phyloP scores from a whole-genome alignment of 2,329 filamentous ascomycete species.

The Aspergillus terreus region DNA sequence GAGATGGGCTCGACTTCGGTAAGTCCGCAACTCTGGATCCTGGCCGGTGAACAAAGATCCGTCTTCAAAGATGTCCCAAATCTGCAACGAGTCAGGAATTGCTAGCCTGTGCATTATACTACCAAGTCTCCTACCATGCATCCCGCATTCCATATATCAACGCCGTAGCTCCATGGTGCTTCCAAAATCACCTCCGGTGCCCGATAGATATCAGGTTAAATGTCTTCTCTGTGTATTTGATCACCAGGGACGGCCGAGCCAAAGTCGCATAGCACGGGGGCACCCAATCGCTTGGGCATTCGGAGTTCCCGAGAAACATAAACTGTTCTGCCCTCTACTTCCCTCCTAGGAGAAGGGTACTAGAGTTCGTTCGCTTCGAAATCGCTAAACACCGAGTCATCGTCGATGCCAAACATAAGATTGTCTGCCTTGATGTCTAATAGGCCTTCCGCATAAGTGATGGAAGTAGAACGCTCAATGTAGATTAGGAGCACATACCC shows the following conservation, averaged over 20 bases:
- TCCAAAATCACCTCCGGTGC: conserved; percentile 47
- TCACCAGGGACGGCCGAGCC: conserved; percentile 43
- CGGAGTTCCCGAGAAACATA: conserved; percentile 42
- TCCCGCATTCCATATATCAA: conserved; percentile 54
- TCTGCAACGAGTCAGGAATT: conserved; percentile 26
- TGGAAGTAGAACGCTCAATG: conserved; percentile 2
- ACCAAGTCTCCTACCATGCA: conserved; percentile 42
- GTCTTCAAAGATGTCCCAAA: conserved; percentile 51
- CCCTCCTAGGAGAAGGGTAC: conserved; percentile 42
- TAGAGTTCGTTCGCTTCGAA: conserved; percentile 42
- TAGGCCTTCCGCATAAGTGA: conserved; percentile 6
- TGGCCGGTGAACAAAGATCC: conserved; percentile 42
- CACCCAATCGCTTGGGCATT: conserved; percentile 29
- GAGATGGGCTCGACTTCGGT: conserved; percentile 46
- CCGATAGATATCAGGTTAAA: conserved; percentile 34
- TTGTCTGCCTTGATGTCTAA: conserved; percentile 48
- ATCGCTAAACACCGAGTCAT: conserved; percentile 38
- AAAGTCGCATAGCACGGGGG: conserved; percentile 48
- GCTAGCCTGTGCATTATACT: background rate
- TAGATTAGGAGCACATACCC: conserved; percentile 28
- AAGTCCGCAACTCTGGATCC: conserved; percentile 37
- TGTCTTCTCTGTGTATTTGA: conserved; percentile 24
- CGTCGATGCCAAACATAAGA: conserved; percentile 42
- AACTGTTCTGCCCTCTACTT: conserved; percentile 38
- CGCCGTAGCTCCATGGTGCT: conserved; percentile 43